Evolutionary conservation across 148 eudicot genomes (phyloP).

Genomic region (Persicaria maculosa): DNA sequence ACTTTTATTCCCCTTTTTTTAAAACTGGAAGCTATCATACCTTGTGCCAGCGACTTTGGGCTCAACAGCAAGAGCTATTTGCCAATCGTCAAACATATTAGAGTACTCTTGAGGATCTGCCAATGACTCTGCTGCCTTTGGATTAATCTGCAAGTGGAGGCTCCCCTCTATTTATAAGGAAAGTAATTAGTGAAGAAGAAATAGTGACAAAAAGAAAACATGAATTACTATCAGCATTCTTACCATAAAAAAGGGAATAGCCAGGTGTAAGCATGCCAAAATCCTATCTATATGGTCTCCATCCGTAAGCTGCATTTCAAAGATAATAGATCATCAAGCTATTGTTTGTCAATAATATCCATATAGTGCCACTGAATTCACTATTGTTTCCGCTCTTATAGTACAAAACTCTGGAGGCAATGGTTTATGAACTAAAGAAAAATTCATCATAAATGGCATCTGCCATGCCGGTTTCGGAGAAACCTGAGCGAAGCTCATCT

Average conservation of each 20-base stretch:
- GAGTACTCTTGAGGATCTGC: constrained; percentile 97
- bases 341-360: neutral
- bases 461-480: constrained; percentile 24
- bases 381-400: constrained; percentile 15
- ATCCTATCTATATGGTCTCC: constrained; percentile 79
- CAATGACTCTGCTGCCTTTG: constrained; percentile 94
- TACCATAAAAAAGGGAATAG: constrained; percentile 84
- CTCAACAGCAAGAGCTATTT: constrained; percentile 89
- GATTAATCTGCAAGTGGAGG: constrained; percentile 71
- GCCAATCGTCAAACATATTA: constrained; percentile 97
- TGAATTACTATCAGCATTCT: neutral
- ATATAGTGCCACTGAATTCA: neutral
- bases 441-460: constrained; percentile 28
- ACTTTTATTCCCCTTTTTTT: neutral
- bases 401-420: constrained; percentile 56
- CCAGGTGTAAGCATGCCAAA: constrained; percentile 74
- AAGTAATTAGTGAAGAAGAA: neutral
- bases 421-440: constrained; percentile 35
- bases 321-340: neutral
- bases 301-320: constrained; percentile 16
- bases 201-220: neutral
- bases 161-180: constrained; percentile 57
- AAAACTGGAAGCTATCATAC: constrained; percentile 17
- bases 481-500: constrained; percentile 30
- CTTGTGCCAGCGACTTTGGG: too few relatives aligned